Percentiles rank a stretch among this genome's conserved stretches.
These are phyloP conservation scores for Botrytis sinoallii DNA, from an alignment of 2,329 filamentous ascomycete species.

Conservation along the genomic window DNA sequence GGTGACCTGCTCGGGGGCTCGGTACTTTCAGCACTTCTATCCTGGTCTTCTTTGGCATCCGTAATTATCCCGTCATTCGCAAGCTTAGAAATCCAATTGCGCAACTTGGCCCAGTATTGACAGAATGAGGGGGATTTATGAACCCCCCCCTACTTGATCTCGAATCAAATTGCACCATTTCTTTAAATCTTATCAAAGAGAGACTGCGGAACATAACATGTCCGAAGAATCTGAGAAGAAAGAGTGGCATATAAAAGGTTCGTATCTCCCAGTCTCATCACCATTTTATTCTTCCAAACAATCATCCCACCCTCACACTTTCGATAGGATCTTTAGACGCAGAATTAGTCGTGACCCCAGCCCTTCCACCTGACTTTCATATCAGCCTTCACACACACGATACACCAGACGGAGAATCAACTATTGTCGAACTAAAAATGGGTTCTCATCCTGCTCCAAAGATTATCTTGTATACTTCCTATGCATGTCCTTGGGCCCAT, in stretches of 20 bases:
- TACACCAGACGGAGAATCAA: slow-evolving; percentile 18
- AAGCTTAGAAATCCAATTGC: slow-evolving; percentile 20
- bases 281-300: background rate
- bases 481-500: slow-evolving; percentile 68
- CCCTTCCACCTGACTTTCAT: slow-evolving; percentile 17
- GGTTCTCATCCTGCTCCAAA: slow-evolving; percentile 20
- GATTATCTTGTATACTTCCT: slow-evolving; percentile 25
- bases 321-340: slow-evolving; percentile 18
- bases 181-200: background rate
- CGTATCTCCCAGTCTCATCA: background rate
- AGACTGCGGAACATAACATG: slow-evolving; percentile 14
- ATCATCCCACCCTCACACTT: slow-evolving; percentile 9
- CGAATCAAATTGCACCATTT: slow-evolving; percentile 12
- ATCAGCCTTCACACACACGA: slow-evolving; percentile 17
- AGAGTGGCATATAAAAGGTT: slow-evolving; percentile 22
- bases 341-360: slow-evolving; percentile 20
- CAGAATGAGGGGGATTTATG: slow-evolving; percentile 16
- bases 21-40: background rate
- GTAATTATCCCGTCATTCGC: slow-evolving; percentile 5
- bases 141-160: slow-evolving; percentile 2
- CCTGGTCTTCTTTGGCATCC: background rate
- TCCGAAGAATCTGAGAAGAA: slow-evolving; percentile 16
- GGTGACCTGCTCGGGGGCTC: background rate
- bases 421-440: slow-evolving; percentile 20
- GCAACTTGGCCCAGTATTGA: slow-evolving; percentile 7